phyloP scores from a whole-genome alignment of 2,329 filamentous ascomycete genomes.

The Epichloe brachyelytri region DNA sequence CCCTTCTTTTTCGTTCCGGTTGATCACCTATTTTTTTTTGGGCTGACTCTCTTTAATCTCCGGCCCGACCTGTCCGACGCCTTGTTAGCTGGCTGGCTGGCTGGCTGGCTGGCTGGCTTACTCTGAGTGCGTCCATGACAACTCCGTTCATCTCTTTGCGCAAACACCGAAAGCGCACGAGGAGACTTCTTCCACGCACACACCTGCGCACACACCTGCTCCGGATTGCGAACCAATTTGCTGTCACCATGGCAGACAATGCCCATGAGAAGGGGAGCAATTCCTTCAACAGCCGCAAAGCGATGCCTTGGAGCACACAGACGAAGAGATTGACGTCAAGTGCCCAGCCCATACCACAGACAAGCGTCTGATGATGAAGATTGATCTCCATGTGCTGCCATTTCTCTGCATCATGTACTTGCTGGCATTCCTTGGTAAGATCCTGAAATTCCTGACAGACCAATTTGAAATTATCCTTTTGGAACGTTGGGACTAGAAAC shows the following conservation, averaged over 20 bases:
- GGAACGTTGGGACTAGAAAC: too few species aligned
- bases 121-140: neutral
- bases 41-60: too few species aligned
- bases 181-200: neutral
- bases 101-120: too few species aligned
- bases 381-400: constrained; percentile 60
- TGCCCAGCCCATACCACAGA: constrained; percentile 48
- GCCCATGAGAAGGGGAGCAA: constrained; percentile 9
- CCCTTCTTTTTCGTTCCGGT: too few species aligned
- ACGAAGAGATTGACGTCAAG: constrained; percentile 7
- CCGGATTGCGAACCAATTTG: neutral
- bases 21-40: too few species aligned
- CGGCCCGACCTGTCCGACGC: too few species aligned
- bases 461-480: too few species aligned
- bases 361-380: constrained; percentile 51
- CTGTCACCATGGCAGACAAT: constrained; percentile 8
- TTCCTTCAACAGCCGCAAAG: constrained; percentile 8
- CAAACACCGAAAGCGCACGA: neutral
- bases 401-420: constrained; percentile 62
- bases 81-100: too few species aligned
- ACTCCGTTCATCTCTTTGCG: neutral
- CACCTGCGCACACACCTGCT: neutral
- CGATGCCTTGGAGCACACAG: neutral
- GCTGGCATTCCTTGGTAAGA: constrained; percentile 48
- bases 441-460: neutral